These are phyloP conservation scores for Paramyrothecium sp. DNA, from an alignment of 2,329 filamentous ascomycete genomes.

Conservation along the genomic window DNA sequence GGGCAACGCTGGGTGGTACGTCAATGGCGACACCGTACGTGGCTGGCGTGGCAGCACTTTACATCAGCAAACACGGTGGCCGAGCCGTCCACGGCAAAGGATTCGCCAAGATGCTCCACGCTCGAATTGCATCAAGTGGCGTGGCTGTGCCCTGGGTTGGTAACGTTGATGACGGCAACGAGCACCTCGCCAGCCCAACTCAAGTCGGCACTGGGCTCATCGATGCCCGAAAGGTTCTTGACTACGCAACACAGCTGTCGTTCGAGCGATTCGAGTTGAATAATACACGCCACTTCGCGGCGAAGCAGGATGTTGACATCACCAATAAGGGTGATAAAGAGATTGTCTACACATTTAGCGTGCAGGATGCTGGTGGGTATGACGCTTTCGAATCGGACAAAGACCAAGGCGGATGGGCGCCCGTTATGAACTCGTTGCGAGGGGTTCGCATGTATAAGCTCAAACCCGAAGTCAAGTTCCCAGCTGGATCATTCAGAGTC, in stretches of 20 bases:
- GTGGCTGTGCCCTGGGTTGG: slow-evolving; percentile 3
- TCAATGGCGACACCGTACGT: slow-evolving; percentile 45
- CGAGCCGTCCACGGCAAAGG: slow-evolving; percentile 11
- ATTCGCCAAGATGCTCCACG: slow-evolving; percentile 10
- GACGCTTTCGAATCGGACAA: not conserved
- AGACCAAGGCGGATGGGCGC: not conserved
- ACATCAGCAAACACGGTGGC: slow-evolving; percentile 19
- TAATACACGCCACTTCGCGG: not conserved
- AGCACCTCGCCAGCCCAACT: not conserved
- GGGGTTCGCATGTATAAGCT: not conserved
- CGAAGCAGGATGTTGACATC: not conserved
- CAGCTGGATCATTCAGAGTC: not conserved
- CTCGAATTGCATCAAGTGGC: slow-evolving; percentile 12
- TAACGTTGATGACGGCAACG: not conserved
- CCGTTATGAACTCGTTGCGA: not conserved
- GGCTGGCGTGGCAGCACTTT: slow-evolving; percentile 31
- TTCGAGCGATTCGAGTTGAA: slow-evolving; percentile 1
- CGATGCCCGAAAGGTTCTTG: not conserved
- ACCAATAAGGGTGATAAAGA: slow-evolving; percentile 1
- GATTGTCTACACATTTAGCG: not conserved
- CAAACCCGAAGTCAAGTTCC: not conserved
- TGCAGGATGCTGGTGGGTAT: not conserved
- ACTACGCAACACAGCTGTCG: not conserved
- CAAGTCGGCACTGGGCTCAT: slow-evolving; percentile 1
- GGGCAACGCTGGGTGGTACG: slow-evolving; percentile 29